These are phyloP conservation scores for Carpinus fangiana DNA, from an alignment of 306 rosid genomes.

Conservation along the genomic window DNA sequence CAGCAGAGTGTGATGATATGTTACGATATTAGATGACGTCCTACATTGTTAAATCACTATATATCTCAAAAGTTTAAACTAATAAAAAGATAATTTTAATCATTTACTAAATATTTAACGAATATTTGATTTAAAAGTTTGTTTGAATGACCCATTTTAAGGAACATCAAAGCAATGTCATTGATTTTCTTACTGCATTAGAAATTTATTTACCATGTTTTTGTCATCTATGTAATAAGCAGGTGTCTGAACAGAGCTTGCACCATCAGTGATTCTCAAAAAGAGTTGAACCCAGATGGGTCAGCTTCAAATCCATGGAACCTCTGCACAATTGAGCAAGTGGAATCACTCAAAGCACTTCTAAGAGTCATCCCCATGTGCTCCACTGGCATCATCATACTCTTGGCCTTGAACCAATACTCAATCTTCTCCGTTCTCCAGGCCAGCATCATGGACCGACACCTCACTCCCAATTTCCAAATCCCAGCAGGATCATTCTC, in stretches of 20 bases:
- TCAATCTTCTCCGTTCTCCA: slow-evolving; percentile 9
- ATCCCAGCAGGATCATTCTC: slow-evolving; percentile 50
- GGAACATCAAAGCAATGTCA: neutral
- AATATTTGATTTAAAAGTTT: no score
- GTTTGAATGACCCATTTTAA: no score
- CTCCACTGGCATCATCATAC: slow-evolving; percentile 45
- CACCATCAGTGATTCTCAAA: neutral
- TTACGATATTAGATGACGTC: no score
- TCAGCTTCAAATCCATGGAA: slow-evolving; percentile 12
- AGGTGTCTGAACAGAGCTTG: slow-evolving; percentile 13
- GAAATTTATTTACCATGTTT: neutral
- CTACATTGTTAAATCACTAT: no score
- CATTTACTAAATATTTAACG: no score
- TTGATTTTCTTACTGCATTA: no score
- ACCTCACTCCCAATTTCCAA: slow-evolving; percentile 27
- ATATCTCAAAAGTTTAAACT: no score
- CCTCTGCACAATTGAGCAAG: slow-evolving; percentile 18
- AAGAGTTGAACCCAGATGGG: slow-evolving; percentile 15
- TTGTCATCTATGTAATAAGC: slow-evolving; percentile 11
- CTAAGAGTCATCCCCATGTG: slow-evolving; percentile 50
- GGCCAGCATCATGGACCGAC: slow-evolving; percentile 34
- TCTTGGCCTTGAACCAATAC: neutral
- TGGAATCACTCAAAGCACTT: slow-evolving; percentile 44
- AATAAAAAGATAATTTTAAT: no score
- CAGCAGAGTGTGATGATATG: no score